Evolutionary conservation across 2,329 filamentous ascomycete genomes (phyloP), one percentile per base, ranked within the genome.

Genomic region (Sporothrix globosa): DNA sequence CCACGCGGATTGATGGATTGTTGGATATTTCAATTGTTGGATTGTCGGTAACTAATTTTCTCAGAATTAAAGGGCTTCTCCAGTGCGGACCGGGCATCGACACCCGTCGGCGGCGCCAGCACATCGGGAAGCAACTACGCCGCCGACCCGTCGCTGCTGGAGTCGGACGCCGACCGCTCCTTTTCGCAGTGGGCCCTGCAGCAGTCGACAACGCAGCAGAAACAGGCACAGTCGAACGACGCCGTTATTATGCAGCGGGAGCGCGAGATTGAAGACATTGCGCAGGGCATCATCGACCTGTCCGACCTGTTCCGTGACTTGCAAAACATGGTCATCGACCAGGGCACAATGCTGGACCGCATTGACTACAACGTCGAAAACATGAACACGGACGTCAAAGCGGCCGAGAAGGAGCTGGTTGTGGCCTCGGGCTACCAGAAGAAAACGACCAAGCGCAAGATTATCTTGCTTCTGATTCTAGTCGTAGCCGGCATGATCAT

Each of bases 351-450:
- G 87, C 85, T 97, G 27, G 94, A 97, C 80, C 90, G 96, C 77
- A 96, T 97, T 76, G 97, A 99, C 80, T 99, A 97, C 82, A 99
- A 99, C 76, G 93, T 99, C 68, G 96, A 99, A 81, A 87, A 91
- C 72, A 97, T 98, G 92, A 88, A 90, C n/a, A 90, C 89, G 24
- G 93, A 98, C 77, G 93, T 99, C 71, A 97, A 97, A 78, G 92
- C 87, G 24, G 96, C 96, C 3, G 92, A 97, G 73, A 96, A 95
- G 79, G 96, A 99, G 81, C 86, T 99, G 69, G 93, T 89, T 73
- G 89, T 96, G 70, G 91, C 96, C 17, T 93, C 91, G 4, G 91
- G 91, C 21, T 98, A 98, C 77, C 96, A 99, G 83, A 90, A 88
- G 79, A 91, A 89, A 77, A 91, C 91, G 67, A 93, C 92, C 27